These are phyloP conservation scores for Globisporangium spiculum DNA, from an alignment of 352 stramenopile genomes.

Conservation along the genomic window DNA sequence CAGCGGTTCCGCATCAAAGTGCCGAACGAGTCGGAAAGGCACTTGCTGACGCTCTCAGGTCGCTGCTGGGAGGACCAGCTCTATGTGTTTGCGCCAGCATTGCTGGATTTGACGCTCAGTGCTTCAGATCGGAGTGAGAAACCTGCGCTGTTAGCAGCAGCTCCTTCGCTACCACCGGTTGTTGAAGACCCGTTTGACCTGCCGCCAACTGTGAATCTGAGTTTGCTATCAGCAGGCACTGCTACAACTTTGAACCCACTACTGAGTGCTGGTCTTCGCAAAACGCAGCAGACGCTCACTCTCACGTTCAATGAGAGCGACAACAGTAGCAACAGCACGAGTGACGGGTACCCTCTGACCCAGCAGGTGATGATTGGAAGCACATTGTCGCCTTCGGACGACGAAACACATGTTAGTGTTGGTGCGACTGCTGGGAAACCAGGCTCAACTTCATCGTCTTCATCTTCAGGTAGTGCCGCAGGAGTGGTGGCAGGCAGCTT, in stretches of 20 bases:
- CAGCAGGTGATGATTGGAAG: conserved; percentile 48
- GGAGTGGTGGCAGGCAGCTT: conserved; percentile 37
- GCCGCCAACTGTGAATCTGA: conserved; percentile 43
- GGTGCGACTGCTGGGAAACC: background rate
- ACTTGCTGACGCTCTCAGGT: conserved; percentile 50
- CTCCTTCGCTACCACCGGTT: conserved; percentile 5
- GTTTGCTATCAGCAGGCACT: conserved; percentile 17
- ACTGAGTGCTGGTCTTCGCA: conserved; percentile 38
- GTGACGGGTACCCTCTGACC: background rate
- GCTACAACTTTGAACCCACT: conserved; percentile 16
- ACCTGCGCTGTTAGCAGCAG: background rate
- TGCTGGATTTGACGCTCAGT: conserved; percentile 20
- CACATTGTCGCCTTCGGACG: conserved; percentile 27
- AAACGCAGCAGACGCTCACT: conserved; percentile 32
- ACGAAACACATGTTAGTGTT: conserved; percentile 7
- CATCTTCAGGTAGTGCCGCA: background rate
- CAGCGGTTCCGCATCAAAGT: conserved; percentile 61
- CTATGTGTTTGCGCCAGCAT: conserved; percentile 44
- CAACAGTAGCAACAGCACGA: conserved; percentile 12
- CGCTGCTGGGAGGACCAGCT: conserved; percentile 81
- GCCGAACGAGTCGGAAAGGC: conserved; percentile 68
- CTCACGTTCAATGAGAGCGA: conserved; percentile 42
- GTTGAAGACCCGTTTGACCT: conserved; percentile 76
- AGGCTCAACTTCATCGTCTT: background rate
- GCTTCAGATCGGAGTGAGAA: background rate